These are phyloP conservation scores for Didymella keratinophila DNA, from an alignment of 2,329 filamentous ascomycete genomes.

Conservation along the genomic window DNA sequence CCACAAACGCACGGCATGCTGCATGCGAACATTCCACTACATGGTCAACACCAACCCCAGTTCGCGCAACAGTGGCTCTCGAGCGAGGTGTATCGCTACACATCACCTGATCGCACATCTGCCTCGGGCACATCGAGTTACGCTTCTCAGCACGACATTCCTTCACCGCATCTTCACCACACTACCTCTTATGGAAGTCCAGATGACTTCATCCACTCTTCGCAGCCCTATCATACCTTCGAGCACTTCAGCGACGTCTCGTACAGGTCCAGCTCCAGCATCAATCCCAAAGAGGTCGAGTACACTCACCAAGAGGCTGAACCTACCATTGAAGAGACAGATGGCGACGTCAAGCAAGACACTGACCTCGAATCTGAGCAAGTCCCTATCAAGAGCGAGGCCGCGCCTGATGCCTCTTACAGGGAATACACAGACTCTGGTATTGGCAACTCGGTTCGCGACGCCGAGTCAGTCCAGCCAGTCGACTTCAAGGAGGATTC, in stretches of 20 bases:
- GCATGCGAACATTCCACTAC: constrained; percentile 36
- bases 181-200: constrained; percentile 31
- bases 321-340: constrained; percentile 34
- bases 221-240: constrained; percentile 29
- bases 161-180: constrained; percentile 35
- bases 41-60: constrained; percentile 26
- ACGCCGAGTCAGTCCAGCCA: constrained; percentile 50
- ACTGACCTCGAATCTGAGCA: constrained; percentile 23
- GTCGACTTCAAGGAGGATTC: constrained; percentile 39
- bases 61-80: constrained; percentile 36
- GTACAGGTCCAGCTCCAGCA: constrained; percentile 30
- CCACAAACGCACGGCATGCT: constrained; percentile 40
- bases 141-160: constrained; percentile 41
- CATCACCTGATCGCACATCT: constrained; percentile 47
- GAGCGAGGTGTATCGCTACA: constrained; percentile 32
- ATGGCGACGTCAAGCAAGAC: constrained; percentile 38
- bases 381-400: constrained; percentile 27
- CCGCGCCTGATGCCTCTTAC: constrained; percentile 16
- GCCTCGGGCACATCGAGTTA: constrained; percentile 44
- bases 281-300: constrained; percentile 45
- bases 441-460: constrained; percentile 40
- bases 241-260: constrained; percentile 27
- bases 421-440: constrained; percentile 37
- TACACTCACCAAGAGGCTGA: constrained; percentile 41
- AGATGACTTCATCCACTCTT: constrained; percentile 26